phyloP scores from a whole-genome alignment of 2,329 filamentous ascomycete genomes.

The Xylariomycetidae sp. region DNA sequence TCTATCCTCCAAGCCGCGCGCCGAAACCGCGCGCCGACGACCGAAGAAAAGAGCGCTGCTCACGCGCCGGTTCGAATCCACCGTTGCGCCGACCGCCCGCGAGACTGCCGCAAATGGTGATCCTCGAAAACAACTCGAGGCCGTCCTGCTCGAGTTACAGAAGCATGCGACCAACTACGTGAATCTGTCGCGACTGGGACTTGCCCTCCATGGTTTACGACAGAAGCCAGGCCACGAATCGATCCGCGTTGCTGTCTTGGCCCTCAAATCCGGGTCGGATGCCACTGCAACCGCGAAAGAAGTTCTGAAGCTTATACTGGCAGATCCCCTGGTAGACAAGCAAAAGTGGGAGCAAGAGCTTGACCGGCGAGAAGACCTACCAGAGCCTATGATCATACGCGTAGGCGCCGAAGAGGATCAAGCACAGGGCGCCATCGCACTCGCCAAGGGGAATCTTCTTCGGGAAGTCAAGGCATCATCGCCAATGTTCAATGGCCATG shows the following conservation, averaged over 20 bases:
- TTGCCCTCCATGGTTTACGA: conserved; percentile 60
- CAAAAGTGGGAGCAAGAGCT: conserved; percentile 63
- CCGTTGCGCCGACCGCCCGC: conserved; percentile 7
- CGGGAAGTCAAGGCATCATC: conserved; percentile 58
- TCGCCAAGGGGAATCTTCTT: conserved; percentile 39
- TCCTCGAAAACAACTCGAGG: conserved; percentile 49
- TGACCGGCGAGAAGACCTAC: conserved; percentile 40
- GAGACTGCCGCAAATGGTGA: conserved; percentile 1
- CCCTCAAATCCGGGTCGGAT: conserved; percentile 33
- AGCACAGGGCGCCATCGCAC: conserved; percentile 34
- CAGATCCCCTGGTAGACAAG: conserved; percentile 60
- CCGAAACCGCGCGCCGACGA: conserved; percentile 9
- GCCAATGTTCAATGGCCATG: conserved; percentile 52
- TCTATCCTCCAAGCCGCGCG: conserved; percentile 10
- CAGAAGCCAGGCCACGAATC: conserved; percentile 51
- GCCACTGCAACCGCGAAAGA: conserved; percentile 48
- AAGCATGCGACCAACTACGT: conserved; percentile 55
- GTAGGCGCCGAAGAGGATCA: conserved; percentile 33
- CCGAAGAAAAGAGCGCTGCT: conserved; percentile 16
- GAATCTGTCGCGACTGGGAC: conserved; percentile 63
- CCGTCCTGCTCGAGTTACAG: conserved; percentile 54
- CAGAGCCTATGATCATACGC: conserved; percentile 58
- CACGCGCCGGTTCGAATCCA: conserved; percentile 19
- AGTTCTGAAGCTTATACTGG: conserved; percentile 63
- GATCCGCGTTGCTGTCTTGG: conserved; percentile 53